Evolutionary conservation across 1,284 basidiomycete species (phyloP).

Genomic region (Sanguinoderma infundibulare): DNA sequence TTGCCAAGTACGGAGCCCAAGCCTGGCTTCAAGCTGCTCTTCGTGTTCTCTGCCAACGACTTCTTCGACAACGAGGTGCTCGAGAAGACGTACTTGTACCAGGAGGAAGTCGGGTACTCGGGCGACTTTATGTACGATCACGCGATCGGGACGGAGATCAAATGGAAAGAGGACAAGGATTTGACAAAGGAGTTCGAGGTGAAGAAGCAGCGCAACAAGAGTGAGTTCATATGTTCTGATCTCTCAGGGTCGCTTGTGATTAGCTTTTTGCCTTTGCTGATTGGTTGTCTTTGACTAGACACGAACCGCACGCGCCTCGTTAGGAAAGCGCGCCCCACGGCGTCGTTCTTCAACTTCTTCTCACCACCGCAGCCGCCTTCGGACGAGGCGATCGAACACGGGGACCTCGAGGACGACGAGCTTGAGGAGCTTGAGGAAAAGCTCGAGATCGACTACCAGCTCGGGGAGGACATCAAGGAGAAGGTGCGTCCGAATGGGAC

Average conservation of each 20-base stretch:
- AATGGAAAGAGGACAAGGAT: constrained; percentile 99
- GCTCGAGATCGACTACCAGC: constrained; percentile 97
- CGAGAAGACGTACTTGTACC: constrained; percentile 96
- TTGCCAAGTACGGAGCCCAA: constrained; percentile 67
- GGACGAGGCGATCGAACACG: constrained; percentile 73
- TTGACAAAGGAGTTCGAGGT: constrained; percentile 97
- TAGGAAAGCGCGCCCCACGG: constrained; percentile 85
- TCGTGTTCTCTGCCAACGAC: constrained; percentile 84
- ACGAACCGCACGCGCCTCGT: constrained; percentile 93
- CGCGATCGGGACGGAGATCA: constrained; percentile 88
- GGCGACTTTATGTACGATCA: constrained; percentile 97
- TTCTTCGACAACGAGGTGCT: constrained; percentile 87
- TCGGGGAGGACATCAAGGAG: constrained; percentile 98
- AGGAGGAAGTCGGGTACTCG: constrained; percentile 90
- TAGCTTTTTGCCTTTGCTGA: constrained; percentile 12
- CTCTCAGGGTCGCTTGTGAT: constrained; percentile 3
- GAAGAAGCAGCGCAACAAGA: constrained; percentile 99
- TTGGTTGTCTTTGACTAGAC: constrained; percentile 51
- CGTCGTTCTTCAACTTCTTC: constrained; percentile 99
- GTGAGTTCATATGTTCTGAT: constrained; percentile 49
- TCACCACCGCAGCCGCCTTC: constrained; percentile 79
- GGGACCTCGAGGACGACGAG: constrained; percentile 84
- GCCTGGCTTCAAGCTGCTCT: constrained; percentile 91
- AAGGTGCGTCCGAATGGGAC: constrained; percentile 53
- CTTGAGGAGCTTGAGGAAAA: constrained; percentile 91